A percentile compares a stretch with the other conserved stretches of the same genome.
phyloP scores from a whole-genome alignment of 192 early-diverging fungal species.

The Dimargaris cristalligena region DNA sequence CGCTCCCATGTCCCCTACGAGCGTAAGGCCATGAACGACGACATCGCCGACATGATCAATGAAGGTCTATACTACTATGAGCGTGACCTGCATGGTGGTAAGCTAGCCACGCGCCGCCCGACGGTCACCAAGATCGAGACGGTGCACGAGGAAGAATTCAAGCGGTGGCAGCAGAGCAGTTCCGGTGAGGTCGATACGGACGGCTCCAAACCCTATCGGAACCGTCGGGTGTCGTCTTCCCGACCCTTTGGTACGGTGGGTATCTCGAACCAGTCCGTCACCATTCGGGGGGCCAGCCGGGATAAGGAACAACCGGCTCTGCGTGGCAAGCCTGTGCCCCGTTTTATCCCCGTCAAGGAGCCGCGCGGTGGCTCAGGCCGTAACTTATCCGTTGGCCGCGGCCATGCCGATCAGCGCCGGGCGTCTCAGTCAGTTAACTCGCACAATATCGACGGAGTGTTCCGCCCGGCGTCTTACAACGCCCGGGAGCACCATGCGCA shows the following conservation, averaged over 20 bases:
- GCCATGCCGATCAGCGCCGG: neutral
- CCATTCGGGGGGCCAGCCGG: neutral
- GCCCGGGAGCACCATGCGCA: constrained; percentile 51
- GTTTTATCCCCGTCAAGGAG: constrained; percentile 34
- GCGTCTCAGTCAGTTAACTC: neutral
- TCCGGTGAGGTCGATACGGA: neutral
- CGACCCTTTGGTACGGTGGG: neutral
- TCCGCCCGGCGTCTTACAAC: constrained; percentile 25
- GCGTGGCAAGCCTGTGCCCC: constrained; percentile 17
- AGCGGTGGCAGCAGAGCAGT: constrained; percentile 26
- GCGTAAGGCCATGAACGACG: constrained; percentile 58
- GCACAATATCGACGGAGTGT: neutral
- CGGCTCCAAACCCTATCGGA: neutral
- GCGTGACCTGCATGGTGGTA: constrained; percentile 40
- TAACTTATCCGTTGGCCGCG: too few species aligned
- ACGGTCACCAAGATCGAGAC: constrained; percentile 39
- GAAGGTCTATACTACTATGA: constrained; percentile 92
- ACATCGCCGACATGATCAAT: constrained; percentile 83
- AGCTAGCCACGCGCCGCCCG: constrained; percentile 23
- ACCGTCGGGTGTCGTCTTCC: neutral
- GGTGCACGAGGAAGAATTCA: constrained; percentile 39
- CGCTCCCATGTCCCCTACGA: constrained; percentile 59
- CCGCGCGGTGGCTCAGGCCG: constrained; percentile 12
- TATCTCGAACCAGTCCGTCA: neutral
- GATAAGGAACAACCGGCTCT: neutral